Evolutionary conservation across 371 early-diverging fungal species (phyloP).

Genomic region (Rhizopus delemar): DNA sequence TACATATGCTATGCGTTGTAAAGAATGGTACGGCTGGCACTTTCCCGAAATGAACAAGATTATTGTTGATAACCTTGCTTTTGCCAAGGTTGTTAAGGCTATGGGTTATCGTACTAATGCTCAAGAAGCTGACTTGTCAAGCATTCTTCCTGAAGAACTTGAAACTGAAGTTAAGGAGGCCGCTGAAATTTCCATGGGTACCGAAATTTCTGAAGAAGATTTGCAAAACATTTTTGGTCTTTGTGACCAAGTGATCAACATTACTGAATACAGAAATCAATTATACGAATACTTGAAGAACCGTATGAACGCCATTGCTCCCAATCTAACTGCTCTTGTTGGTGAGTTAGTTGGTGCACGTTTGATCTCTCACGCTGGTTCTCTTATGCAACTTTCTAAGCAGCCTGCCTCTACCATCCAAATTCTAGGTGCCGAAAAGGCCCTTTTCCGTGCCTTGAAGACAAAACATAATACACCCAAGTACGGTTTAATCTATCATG

Average conservation of each 20-base stretch:
- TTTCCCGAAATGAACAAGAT: constrained; percentile 89
- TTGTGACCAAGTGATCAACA: constrained; percentile 81
- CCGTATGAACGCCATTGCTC: constrained; percentile 90
- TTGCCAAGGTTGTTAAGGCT: constrained; percentile 71
- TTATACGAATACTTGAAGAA: constrained; percentile 88
- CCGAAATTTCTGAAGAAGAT: constrained; percentile 90
- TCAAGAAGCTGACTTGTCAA: constrained; percentile 69
- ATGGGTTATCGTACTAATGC: constrained; percentile 83
- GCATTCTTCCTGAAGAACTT: constrained; percentile 90
- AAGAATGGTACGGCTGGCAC: constrained; percentile 94
- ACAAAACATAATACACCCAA: constrained; percentile 95
- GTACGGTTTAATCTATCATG: constrained; percentile 95
- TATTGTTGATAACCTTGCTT: constrained; percentile 75
- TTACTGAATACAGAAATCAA: constrained; percentile 86
- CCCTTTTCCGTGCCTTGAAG: constrained; percentile 94
- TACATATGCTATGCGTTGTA: constrained; percentile 96
- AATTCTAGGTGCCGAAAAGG: constrained; percentile 98
- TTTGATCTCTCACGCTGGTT: constrained; percentile 91
- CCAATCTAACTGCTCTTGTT: constrained; percentile 89
- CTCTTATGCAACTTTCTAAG: constrained; percentile 89
- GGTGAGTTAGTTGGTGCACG: constrained; percentile 93
- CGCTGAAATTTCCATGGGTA: constrained; percentile 93
- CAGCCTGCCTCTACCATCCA: constrained; percentile 95
- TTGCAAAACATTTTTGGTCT: constrained; percentile 73
- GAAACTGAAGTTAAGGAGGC: constrained; percentile 81